A percentile compares a stretch with the other conserved stretches of the same genome.
Conservation (phyloP, 2,329 filamentous ascomycete species). For the Leptoxyphium fumago region DNA sequence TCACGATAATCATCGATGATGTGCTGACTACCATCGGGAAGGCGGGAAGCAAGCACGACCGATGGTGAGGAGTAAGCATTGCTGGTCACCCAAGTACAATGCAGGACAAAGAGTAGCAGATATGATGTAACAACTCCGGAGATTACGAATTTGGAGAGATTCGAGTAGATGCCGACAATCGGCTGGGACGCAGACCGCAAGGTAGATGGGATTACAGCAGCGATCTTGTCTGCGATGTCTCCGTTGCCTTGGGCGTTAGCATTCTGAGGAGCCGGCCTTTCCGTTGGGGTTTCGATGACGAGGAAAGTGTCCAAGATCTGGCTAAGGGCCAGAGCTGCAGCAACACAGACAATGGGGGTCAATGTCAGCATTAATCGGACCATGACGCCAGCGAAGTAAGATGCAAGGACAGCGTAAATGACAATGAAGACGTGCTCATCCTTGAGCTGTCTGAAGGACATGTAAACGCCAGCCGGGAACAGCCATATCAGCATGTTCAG, state of each 20-base stretch:
- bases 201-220: conserved; percentile 36
- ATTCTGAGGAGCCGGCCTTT: conserved; percentile 22
- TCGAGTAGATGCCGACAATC: conserved; percentile 68
- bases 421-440: conserved; percentile 98
- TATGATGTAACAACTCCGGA: conserved; percentile 61
- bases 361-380: conserved; percentile 96
- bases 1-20: conserved; percentile 99
- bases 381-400: conserved; percentile 99
- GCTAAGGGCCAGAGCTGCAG: conserved; percentile 77
- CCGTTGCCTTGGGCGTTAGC: conserved; percentile 18
- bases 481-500: conserved; percentile 98
- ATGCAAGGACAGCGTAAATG: conserved; percentile 90
- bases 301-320: conserved; percentile 81
- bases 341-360: conserved; percentile 89
- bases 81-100: conserved; percentile 98
- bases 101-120: conserved; percentile 81
- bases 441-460: conserved; percentile 85
- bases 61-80: conserved; percentile 98
- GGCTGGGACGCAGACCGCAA: conserved; percentile 60
- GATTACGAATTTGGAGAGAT: conserved; percentile 65
- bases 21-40: conserved; percentile 90
- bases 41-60: conserved; percentile 79
- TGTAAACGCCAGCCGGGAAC: conserved; percentile 94
- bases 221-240: conserved; percentile 38
- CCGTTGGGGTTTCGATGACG: conserved; percentile 46